A percentile compares a stretch with the other conserved stretches of the same genome.
These are phyloP conservation scores for Chytriomyces sp. DNA, from an alignment of 192 early-diverging fungal genomes.

Conservation along the genomic window DNA sequence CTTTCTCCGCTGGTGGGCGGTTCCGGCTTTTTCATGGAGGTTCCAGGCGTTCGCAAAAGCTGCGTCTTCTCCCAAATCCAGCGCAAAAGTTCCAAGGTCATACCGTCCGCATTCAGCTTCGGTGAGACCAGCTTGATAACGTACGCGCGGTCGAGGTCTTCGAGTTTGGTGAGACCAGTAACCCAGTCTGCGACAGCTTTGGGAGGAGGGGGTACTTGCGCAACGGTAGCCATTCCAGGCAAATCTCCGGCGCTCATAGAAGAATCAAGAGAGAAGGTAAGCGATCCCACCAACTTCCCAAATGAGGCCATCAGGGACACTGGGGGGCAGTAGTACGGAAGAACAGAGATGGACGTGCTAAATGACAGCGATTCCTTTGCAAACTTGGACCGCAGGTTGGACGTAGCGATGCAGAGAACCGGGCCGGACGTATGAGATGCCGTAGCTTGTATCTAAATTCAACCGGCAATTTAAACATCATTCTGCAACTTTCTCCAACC, in stretches of 20 bases:
- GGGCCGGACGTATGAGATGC: constrained; percentile 5
- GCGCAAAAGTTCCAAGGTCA: constrained; percentile 12
- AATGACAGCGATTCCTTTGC: constrained; percentile 6
- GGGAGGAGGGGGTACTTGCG: constrained; percentile 11
- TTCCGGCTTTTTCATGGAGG: neutral
- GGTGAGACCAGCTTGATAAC: neutral
- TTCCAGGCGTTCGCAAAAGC: neutral
- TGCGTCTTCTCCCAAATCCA: constrained; percentile 24
- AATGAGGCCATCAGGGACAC: constrained; percentile 20
- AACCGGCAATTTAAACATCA: neutral
- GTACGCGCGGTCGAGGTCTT: constrained; percentile 21
- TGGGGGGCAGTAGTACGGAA: constrained; percentile 26
- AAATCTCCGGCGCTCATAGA: neutral
- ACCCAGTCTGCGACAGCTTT: neutral
- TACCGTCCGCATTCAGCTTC: neutral
- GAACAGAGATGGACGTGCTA: neutral
- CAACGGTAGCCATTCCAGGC: constrained; percentile 19
- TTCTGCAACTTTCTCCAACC: neutral
- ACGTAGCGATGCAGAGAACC: constrained; percentile 16
- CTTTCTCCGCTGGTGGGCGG: neutral
- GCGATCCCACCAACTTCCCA: neutral
- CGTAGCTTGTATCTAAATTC: constrained; percentile 14
- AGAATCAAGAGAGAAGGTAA: constrained; percentile 5
- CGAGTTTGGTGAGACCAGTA: constrained; percentile 8
- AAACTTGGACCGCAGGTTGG: constrained; percentile 10